Conservation (phyloP, 805 yeast genomes). For the Monosporozyma yasuniensis region DNA sequence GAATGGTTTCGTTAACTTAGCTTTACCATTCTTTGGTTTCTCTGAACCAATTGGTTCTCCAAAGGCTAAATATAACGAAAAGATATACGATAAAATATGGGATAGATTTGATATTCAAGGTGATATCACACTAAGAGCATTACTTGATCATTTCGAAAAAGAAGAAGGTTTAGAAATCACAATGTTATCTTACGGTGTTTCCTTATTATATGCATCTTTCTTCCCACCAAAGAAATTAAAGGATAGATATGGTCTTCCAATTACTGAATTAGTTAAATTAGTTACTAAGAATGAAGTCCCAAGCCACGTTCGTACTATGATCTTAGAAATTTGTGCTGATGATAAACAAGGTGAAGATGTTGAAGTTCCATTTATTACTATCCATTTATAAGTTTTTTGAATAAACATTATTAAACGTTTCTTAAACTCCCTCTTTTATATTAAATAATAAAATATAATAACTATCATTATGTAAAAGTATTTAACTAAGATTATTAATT, state of each 20-base stretch:
- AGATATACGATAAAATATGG: slow-evolving; percentile 85
- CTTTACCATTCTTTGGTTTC: slow-evolving; percentile 92
- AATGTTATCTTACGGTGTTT: slow-evolving; percentile 87
- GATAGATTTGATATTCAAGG: slow-evolving; percentile 81
- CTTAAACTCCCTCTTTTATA: neutral
- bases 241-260: slow-evolving; percentile 59
- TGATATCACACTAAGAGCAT: slow-evolving; percentile 63
- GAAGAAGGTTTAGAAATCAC: slow-evolving; percentile 80
- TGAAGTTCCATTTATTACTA: slow-evolving; percentile 81
- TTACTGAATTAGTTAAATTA: slow-evolving; percentile 71
- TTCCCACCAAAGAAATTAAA: slow-evolving; percentile 84
- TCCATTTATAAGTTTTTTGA: slow-evolving; percentile 35
- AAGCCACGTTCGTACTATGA: slow-evolving; percentile 61
- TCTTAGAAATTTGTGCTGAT: slow-evolving; percentile 87
- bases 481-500: neutral
- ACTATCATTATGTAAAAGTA: neutral
- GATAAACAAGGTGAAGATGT: slow-evolving; percentile 91
- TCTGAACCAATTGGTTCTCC: slow-evolving; percentile 90
- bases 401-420: neutral
- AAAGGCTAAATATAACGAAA: slow-evolving; percentile 70
- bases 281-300: slow-evolving; percentile 81
- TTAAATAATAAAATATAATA: neutral
- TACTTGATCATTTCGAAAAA: slow-evolving; percentile 65
- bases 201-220: slow-evolving; percentile 85
- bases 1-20: slow-evolving; percentile 87